These are phyloP conservation scores for Dacryopinax primogenitus DNA, from an alignment of 768 basidiomycete genomes.

Conservation along the genomic window DNA sequence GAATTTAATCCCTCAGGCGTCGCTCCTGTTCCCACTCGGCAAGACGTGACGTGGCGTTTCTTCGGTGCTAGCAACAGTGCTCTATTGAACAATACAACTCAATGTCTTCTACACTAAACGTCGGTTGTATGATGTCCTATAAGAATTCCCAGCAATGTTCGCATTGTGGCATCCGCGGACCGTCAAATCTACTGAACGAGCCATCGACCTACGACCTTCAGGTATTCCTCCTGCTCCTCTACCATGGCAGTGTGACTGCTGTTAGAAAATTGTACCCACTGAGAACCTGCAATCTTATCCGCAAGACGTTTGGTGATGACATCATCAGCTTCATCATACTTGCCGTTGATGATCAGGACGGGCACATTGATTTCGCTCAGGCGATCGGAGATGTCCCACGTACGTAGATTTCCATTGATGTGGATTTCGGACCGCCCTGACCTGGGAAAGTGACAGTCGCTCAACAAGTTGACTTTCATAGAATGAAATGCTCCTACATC, in stretches of 20 bases:
- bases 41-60: too few relatives aligned
- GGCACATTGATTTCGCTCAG: slow-evolving; percentile 16
- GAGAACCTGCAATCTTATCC: slow-evolving; percentile 11
- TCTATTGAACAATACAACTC: too few relatives aligned
- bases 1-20: too few relatives aligned
- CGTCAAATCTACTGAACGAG: background rate
- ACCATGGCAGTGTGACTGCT: slow-evolving; percentile 18
- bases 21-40: too few relatives aligned
- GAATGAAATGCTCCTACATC: background rate
- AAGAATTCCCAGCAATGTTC: too few relatives aligned
- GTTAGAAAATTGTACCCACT: slow-evolving; percentile 15
- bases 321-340: slow-evolving; percentile 17
- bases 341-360: slow-evolving; percentile 19
- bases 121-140: too few relatives aligned
- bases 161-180: too few relatives aligned
- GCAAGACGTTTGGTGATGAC: slow-evolving; percentile 16
- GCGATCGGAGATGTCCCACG: slow-evolving; percentile 15
- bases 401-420: slow-evolving; percentile 16
- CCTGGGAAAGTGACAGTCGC: background rate
- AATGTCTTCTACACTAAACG: too few relatives aligned
- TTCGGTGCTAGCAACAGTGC: too few relatives aligned
- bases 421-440: slow-evolving; percentile 13
- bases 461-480: background rate
- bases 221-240: slow-evolving; percentile 18
- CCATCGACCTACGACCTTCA: slow-evolving; percentile 15